Percentiles rank a stretch among this genome's conserved stretches.
phyloP scores from a whole-genome alignment of 352 stramenopile species.

The Nothophytophthora sp. region DNA sequence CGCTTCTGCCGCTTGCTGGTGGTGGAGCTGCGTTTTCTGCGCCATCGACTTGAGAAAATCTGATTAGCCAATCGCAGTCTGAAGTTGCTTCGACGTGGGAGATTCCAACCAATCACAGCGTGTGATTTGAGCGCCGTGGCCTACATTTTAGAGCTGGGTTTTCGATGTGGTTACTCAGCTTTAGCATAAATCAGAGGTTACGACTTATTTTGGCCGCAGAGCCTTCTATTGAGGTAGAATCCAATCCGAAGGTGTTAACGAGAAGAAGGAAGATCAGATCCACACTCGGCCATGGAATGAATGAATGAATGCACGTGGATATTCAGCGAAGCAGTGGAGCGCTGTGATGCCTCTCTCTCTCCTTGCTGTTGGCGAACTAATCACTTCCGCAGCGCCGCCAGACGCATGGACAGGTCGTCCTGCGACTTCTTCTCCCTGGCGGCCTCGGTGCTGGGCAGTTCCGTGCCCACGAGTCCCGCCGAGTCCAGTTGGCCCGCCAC shows the following conservation, averaged over 20 bases:
- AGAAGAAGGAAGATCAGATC: too few relatives aligned
- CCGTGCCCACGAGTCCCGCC: conserved; percentile 85
- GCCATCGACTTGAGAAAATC: background rate
- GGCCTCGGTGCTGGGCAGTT: conserved; percentile 62
- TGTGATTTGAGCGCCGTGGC: background rate
- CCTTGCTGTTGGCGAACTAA: too few relatives aligned
- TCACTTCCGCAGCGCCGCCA: conserved; percentile 81
- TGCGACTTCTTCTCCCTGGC: conserved; percentile 79
- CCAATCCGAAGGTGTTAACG: too few relatives aligned
- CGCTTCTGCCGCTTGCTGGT: conserved; percentile 5
- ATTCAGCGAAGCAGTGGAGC: too few relatives aligned
- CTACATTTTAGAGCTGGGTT: background rate
- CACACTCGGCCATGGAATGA: background rate
- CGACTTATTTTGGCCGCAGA: too few relatives aligned
- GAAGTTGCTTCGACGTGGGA: conserved; percentile 6
- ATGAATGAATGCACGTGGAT: background rate
- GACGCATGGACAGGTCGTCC: conserved; percentile 80
- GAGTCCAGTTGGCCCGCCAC: conserved; percentile 94
- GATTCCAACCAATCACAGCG: conserved; percentile 1
- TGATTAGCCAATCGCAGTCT: conserved; percentile 17
- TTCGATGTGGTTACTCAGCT: too few relatives aligned
- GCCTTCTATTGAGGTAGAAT: too few relatives aligned
- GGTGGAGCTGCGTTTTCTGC: too few relatives aligned
- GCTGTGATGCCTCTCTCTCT: background rate
- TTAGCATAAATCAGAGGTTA: too few relatives aligned